Evolutionary conservation across 148 eudicot genomes (phyloP), one percentile per base, ranked within the genome.

Genomic region (Camellia granthamiana): DNA sequence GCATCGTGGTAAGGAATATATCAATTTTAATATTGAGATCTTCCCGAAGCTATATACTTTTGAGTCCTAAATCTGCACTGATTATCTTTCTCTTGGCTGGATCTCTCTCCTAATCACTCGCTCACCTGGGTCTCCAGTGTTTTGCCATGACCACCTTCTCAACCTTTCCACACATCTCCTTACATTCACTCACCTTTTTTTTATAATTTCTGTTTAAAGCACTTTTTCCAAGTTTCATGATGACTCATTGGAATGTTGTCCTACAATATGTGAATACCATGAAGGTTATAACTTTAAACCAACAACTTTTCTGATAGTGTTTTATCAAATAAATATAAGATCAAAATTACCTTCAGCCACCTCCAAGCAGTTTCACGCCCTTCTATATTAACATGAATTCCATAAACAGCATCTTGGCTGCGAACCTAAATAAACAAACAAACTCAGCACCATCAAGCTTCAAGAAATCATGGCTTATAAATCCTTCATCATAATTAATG

Each of bases 341-440:
- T 69, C 42, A 55, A 54, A 23, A 38, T 78, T 84, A 94, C 99
- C 92, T 92, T 91, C 80, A 92, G 81, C 99, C 99, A 96, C 61
- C 83, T 86, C 99, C 99, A 96, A 69, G 98, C 95, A 52, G 85
- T 89, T 81, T 96, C 99, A 79, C 90, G 97, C 69, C 94, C 95
- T 82, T 90, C 91, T 74, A 67, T 61, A 77, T 92, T 81, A 56
- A 96, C 94, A 42, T 84, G 69, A 72, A 96, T 85, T 74, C 99
- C 98, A 84, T 79, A 84, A 47, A 96, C 78, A 78, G 82, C 97
- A 89, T 96, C 99, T 89, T 96, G 99, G 78, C 89, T 91, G 79
- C 99, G 93, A 74, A 96, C 98, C 99, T 93, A 69, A 7, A 80
- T 72, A 11, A 23, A 81, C 19, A 41, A 10, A 30, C 38, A 30